A percentile compares a stretch with the other conserved stretches of the same genome.
These are phyloP conservation scores for Fagopyrum homotropicum DNA, from an alignment of 148 eudicot species.

Conservation along the genomic window DNA sequence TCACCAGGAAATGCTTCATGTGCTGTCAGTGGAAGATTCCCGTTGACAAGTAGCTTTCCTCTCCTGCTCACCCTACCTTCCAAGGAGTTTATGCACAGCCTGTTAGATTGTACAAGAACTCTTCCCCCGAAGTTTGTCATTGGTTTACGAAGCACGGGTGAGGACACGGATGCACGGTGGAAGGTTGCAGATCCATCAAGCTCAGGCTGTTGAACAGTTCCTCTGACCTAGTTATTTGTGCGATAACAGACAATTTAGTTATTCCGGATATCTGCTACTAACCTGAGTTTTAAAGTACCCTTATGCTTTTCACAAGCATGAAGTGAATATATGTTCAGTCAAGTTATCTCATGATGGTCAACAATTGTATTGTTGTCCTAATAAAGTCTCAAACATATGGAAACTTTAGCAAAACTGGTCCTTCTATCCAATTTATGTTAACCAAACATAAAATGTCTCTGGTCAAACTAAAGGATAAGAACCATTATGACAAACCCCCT, in stretches of 20 bases:
- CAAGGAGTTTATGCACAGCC: constrained; percentile 73
- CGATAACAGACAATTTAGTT: constrained; percentile 19
- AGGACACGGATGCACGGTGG: constrained; percentile 93
- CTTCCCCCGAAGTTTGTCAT: constrained; percentile 89
- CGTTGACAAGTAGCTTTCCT: constrained; percentile 85
- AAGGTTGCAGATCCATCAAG: constrained; percentile 96
- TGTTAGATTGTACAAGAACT: constrained; percentile 80
- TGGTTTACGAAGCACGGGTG: constrained; percentile 93
- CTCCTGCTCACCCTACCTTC: constrained; percentile 94
- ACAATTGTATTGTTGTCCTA: background rate
- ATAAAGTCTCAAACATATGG: background rate
- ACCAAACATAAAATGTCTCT: background rate
- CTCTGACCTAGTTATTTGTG: constrained; percentile 66
- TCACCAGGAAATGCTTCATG: constrained; percentile 79
- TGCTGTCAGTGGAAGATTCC: constrained; percentile 75
- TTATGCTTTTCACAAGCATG: background rate
- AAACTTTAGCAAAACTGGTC: background rate
- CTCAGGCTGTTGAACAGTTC: constrained; percentile 98
- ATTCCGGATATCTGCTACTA: background rate
- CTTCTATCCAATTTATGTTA: background rate
- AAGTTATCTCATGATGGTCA: background rate
- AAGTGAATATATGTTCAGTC: background rate
- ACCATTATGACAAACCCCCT: background rate
- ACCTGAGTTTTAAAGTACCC: background rate
- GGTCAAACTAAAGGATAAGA: background rate